phyloP scores from a whole-genome alignment of 2,329 filamentous ascomycete species.

The Pseudogymnoascus sp. region DNA sequence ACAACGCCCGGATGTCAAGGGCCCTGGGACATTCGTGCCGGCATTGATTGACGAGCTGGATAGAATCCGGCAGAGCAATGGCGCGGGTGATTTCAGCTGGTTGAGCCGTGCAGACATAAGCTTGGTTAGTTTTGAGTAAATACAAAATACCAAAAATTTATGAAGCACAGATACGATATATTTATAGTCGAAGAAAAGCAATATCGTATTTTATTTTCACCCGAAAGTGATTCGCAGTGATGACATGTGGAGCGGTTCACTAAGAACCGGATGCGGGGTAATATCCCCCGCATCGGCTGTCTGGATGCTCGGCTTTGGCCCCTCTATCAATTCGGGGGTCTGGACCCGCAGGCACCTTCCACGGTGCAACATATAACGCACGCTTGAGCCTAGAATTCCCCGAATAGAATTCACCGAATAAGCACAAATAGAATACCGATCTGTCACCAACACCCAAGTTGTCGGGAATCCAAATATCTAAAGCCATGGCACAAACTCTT shows the following conservation, averaged over 20 bases:
- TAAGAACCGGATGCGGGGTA: constrained; percentile 2
- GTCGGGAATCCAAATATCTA: not conserved
- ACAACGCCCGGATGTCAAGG: constrained; percentile 59
- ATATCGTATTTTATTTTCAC: not conserved
- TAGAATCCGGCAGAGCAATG: constrained; percentile 41
- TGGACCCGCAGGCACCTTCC: not conserved
- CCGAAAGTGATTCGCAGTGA: not conserved
- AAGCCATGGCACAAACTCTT: constrained; percentile 8
- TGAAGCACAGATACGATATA: not conserved
- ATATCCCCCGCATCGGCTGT: not conserved
- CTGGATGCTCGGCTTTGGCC: constrained; percentile 1
- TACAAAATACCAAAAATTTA: not conserved
- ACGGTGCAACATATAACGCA: not conserved
- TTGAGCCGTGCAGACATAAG: constrained; percentile 22
- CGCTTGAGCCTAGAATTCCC: not conserved
- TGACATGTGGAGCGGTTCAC: not conserved
- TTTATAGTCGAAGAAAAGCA: not conserved
- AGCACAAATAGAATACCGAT: not conserved
- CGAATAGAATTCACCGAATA: not conserved
- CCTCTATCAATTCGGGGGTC: not conserved
- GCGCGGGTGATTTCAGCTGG: constrained; percentile 43
- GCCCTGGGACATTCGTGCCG: constrained; percentile 80
- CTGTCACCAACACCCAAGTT: not conserved
- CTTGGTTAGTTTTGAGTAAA: not conserved
- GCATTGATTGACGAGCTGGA: constrained; percentile 71